Evolutionary conservation across 768 basidiomycete genomes (phyloP), one percentile per base, ranked within the genome.

Genomic region (Lactarius sanguifluus): DNA sequence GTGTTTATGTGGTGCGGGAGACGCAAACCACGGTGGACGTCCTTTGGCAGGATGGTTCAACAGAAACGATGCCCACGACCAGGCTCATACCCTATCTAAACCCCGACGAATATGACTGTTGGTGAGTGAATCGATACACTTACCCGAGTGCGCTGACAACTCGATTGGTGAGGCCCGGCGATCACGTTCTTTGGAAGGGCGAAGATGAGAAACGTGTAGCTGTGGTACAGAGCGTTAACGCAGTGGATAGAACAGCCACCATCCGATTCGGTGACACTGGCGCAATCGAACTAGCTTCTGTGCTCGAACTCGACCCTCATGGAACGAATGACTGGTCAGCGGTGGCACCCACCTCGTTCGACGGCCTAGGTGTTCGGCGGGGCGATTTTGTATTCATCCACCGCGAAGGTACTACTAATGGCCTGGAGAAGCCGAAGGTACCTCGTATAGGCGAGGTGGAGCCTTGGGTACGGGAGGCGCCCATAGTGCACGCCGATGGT

Each of bases 101-200:
- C 67, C 85, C 93, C 12, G 95, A 96, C 75, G 95, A 97, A 77
- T 92, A 91, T 74, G 95, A 94, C 74, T 92, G 89, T 75, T 95
- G 91, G 91, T 91, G 70, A 72, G 88, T 76, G 10, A 40, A 12
- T 32, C 43, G 45, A 40, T 34, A 1, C 20, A 23, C 15, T 28
- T 23, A 15, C 34, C 20, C 10, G 15, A 38, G 16, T 50, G 28
- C 13, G 18, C 62, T 67, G 41, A 68, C 55, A 28, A 25, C 1
- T 38, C 10, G 12, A 10, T 43, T 34, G 69, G n/a, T 23, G 61
- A 94, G 92, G 93, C 95, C 95, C 6, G 95, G 95, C 20, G 94
- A 98, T 72, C 87, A 92, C 75, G 89, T 96, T 16, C 71, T 94
- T 20, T 94, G 91, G 87, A 89, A 89, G 72, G 85, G 81, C 40